Evolutionary conservation across 2,329 filamentous ascomycete species (phyloP), one percentile per base, ranked within the genome.

Genomic region (Colletotrichum somersetense): DNA sequence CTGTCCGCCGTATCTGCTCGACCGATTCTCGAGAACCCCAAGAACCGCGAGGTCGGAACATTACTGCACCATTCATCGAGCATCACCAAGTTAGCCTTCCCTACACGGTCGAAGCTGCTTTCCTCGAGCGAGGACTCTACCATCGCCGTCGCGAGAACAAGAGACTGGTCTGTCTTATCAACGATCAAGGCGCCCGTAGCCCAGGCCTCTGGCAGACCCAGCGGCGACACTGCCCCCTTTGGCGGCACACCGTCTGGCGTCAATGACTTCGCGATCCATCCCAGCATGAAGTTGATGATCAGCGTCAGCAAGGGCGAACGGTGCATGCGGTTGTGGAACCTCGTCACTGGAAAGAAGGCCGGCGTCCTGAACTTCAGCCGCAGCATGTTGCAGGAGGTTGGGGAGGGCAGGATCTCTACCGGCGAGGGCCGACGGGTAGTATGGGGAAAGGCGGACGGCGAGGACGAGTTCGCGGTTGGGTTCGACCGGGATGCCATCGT

Each of bases 241-340:
- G 95, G 94, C 23, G 93, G 91, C 59, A 90, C 92, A 35, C 95
- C 95, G 0, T 89, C 91, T n/a, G 96, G 96, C 23, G 90, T 98
- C 76, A 98, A 97, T 80, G 93, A 95, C 80, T 97, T 99, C 80
- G 94, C 96, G 2, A 92, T 99, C 35, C 96, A 99, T 80, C 96
- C 96, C 0, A 97, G 93, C 80, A 94, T 97, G 89, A 98, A 98
- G 84, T 86, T 99, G 62, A 97, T 98, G 93, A 90, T 99, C 72
- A 97, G 91, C 76, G 95, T 98, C 11, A 92, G 94, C 76, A 94
- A 92, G 77, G 95, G 95, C 75, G 96, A 99, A 84, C 91, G 91
- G 75, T 94, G 92, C 78, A 97, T 99, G 93, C 87, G 96, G 75
- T 82, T 98, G 75, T 99, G 96, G 96, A 98, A 99, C 79, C 81